phyloP scores from a whole-genome alignment of 2,329 filamentous ascomycete genomes.

The Lomentospora prolificans region DNA sequence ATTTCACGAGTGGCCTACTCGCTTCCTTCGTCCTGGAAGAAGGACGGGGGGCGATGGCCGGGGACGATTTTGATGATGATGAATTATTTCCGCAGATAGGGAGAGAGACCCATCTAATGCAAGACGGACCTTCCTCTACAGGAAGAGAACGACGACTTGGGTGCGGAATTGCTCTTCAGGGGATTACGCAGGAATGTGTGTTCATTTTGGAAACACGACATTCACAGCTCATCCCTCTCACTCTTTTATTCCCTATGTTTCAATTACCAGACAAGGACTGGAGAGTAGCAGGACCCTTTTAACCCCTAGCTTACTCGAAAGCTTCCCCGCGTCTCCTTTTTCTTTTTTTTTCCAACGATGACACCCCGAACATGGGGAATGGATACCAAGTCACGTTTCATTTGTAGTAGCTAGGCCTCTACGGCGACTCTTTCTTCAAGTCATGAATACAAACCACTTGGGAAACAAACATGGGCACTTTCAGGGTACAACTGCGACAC shows the following conservation, averaged over 20 bases:
- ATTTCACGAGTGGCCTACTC: neutral
- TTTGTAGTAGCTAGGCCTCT: conserved; percentile 1
- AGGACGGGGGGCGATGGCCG: neutral
- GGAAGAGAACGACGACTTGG: too few species aligned
- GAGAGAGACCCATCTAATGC: neutral
- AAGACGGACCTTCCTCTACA: neutral
- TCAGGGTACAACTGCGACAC: too few species aligned
- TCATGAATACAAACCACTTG: neutral
- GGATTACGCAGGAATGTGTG: neutral
- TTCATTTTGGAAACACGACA: neutral
- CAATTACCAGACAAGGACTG: too few species aligned
- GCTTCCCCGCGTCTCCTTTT: too few species aligned
- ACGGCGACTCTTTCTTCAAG: neutral
- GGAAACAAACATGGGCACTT: neutral
- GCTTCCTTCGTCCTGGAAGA: neutral
- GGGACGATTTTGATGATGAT: conserved; percentile 1
- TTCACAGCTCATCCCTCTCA: neutral
- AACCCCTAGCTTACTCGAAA: too few species aligned
- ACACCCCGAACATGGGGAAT: neutral
- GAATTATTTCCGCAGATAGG: neutral
- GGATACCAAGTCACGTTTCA: neutral
- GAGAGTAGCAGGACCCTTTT: too few species aligned
- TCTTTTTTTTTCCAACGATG: neutral
- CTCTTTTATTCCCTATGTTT: neutral
- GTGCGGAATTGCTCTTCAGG: too few species aligned